Conservation (phyloP, 345 rosid genomes). For the Lumnitzera racemosa region DNA sequence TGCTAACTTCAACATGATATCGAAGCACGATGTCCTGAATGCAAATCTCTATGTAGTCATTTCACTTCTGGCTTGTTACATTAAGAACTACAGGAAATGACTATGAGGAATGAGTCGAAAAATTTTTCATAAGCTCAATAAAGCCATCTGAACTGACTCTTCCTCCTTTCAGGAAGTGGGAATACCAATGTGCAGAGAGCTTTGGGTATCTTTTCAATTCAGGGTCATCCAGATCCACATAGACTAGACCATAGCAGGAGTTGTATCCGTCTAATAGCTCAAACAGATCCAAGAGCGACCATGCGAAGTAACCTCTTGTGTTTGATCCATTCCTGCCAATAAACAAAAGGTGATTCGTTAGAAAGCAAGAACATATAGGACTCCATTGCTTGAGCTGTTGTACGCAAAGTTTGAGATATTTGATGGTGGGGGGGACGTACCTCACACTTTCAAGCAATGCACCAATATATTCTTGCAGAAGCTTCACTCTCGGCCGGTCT, state of each 20-base stretch:
- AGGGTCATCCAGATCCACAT: conserved; percentile 38
- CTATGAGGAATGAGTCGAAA: background rate
- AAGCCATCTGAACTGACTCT: conserved; percentile 3
- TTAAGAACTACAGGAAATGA: background rate
- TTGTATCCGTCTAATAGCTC: conserved; percentile 33
- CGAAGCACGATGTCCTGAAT: too few species aligned
- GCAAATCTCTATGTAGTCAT: too few species aligned
- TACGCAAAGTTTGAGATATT: background rate
- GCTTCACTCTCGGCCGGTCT: conserved; percentile 36
- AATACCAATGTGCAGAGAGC: conserved; percentile 50
- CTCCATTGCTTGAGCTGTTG: background rate
- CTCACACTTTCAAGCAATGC: conserved; percentile 36
- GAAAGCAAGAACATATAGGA: too few species aligned
- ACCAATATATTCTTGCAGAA: conserved; percentile 36
- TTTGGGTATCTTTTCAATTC: conserved; percentile 31
- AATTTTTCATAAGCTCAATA: conserved; percentile 8
- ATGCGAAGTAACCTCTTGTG: conserved; percentile 38
- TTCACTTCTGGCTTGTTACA: too few species aligned
- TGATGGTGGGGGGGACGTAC: conserved; percentile 12
- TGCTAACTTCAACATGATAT: too few species aligned
- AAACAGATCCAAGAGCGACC: conserved; percentile 39
- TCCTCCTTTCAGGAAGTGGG: conserved; percentile 31
- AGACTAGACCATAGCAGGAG: conserved; percentile 33
- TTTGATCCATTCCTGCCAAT: conserved; percentile 38
- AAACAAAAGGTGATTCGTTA: background rate